Evolutionary conservation across 139 green algal genomes (phyloP).

Genomic region (Yamagishiella unicocca): DNA sequence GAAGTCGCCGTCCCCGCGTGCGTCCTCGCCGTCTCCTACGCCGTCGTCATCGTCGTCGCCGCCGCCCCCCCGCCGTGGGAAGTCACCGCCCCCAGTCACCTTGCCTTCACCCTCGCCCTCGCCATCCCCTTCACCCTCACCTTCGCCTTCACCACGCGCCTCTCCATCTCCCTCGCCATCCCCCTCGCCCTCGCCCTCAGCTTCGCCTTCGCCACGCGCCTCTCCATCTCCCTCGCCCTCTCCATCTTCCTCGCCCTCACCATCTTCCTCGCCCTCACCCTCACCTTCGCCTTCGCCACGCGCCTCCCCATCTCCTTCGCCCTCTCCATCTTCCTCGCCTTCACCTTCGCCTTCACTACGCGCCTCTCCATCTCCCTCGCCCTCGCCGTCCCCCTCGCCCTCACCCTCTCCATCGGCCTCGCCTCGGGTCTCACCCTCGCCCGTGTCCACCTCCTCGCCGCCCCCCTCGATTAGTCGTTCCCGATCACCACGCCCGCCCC

Average conservation of each 20-base stretch:
- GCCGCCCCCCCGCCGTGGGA: too few species aligned
- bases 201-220: not conserved
- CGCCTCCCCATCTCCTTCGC: not conserved
- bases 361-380: not conserved
- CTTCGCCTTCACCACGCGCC: not conserved
- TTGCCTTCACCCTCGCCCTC: not conserved
- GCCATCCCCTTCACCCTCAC: not conserved
- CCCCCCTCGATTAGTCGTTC: not conserved
- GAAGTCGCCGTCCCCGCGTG: too few species aligned
- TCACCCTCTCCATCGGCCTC: not conserved
- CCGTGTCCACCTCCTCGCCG: not conserved
- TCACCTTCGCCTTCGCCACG: not conserved
- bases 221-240: not conserved
- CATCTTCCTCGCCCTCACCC: not conserved
- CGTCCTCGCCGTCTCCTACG: too few species aligned
- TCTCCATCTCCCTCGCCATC: not conserved
- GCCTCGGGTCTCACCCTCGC: too few species aligned
- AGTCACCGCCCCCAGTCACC: too few species aligned
- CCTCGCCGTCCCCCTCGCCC: not conserved
- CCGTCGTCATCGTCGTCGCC: not conserved
- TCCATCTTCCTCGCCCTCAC: not conserved
- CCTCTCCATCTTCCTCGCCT: not conserved
- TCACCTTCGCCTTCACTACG: not conserved
- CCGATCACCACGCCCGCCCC: not conserved
- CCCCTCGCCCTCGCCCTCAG: not conserved